Percentiles rank a stretch among this genome's conserved stretches.
These are phyloP conservation scores for Oryza officinalis DNA, from an alignment of 176 grass and related monocot genomes.

Conservation along the genomic window DNA sequence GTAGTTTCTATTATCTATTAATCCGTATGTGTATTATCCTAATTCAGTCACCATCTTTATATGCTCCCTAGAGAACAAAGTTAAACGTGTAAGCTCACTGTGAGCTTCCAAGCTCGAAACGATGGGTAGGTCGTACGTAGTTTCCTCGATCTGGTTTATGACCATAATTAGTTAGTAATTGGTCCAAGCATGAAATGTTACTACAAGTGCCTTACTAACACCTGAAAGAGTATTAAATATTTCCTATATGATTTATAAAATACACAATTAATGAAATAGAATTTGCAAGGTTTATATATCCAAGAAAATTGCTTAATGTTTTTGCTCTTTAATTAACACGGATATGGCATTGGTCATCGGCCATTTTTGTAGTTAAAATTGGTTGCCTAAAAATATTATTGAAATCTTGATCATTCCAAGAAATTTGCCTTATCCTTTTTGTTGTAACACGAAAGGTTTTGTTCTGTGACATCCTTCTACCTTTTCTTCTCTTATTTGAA, in stretches of 20 bases:
- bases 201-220: not conserved
- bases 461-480: not conserved
- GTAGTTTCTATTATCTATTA: not conserved
- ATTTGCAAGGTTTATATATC: not conserved
- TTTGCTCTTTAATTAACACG: not conserved
- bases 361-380: not conserved
- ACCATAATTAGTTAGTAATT: not conserved
- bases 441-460: not conserved
- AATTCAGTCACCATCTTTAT: slow-evolving; percentile 28
- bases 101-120: not conserved
- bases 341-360: not conserved
- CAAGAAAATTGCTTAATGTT: not conserved
- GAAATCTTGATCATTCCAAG: not conserved
- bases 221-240: not conserved
- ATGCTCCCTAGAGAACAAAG: not conserved
- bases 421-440: not conserved
- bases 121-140: not conserved
- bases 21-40: not conserved
- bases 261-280: not conserved
- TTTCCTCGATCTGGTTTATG: not conserved
- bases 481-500: not conserved
- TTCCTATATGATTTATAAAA: not conserved
- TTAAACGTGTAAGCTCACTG: not conserved
- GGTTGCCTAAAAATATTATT: not conserved
- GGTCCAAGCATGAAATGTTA: not conserved